phyloP scores from a whole-genome alignment of 345 rosid genomes.

The Melastoma malabathricum region DNA sequence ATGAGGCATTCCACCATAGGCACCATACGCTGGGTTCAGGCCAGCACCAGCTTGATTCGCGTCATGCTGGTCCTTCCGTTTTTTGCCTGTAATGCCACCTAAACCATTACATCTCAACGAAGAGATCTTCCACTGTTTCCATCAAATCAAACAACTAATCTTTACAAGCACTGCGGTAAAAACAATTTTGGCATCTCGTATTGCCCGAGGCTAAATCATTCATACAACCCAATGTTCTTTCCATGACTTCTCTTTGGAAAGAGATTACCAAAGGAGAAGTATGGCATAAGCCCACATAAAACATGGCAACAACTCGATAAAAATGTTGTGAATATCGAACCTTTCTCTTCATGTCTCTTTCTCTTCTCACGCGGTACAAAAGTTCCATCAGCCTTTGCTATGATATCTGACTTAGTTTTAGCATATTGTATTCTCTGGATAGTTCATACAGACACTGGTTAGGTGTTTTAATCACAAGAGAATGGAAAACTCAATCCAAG shows the following conservation, averaged over 20 bases:
- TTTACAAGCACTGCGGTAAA: no score
- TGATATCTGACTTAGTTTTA: constrained; percentile 79
- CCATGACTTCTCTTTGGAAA: no score
- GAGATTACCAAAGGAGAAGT: no score
- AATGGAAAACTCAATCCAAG: no score
- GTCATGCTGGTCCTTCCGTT: constrained; percentile 79
- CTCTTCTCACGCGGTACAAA: constrained; percentile 94
- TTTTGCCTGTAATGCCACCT: constrained; percentile 41
- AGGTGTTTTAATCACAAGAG: background rate
- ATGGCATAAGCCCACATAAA: no score
- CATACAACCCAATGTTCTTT: no score
- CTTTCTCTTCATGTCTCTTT: constrained; percentile 91
- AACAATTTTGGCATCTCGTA: no score
- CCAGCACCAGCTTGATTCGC: constrained; percentile 44
- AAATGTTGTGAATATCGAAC: constrained; percentile 15
- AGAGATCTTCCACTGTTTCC: background rate
- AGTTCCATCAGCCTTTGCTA: constrained; percentile 95
- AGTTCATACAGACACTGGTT: background rate
- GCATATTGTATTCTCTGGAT: constrained; percentile 86
- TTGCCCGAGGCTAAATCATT: no score
- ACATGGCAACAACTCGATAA: background rate
- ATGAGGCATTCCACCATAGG: constrained; percentile 73
- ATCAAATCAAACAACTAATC: no score
- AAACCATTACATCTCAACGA: background rate
- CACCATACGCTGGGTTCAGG: constrained; percentile 59